Percentiles rank a stretch among this genome's conserved stretches.
phyloP scores from a whole-genome alignment of 73 alveolate species.

The Tetrahymena malaccensis region DNA sequence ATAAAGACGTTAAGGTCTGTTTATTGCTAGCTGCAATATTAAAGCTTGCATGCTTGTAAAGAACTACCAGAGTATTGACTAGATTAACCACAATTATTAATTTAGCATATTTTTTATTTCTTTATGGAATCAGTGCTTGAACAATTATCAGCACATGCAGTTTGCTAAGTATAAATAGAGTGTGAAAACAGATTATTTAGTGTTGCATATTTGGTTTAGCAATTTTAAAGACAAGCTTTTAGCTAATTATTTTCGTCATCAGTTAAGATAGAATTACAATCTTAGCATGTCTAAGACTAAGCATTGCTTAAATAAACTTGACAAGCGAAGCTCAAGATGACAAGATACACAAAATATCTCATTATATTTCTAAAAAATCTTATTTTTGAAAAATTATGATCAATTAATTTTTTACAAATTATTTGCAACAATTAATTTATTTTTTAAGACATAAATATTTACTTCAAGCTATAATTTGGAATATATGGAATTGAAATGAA shows the following conservation, averaged over 20 bases:
- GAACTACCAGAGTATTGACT: neutral
- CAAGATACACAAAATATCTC: neutral
- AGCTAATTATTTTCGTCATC: neutral
- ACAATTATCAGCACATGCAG: neutral
- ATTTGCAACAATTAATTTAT: no score
- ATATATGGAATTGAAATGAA: no score
- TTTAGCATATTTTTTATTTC: neutral
- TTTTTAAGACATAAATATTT: no score
- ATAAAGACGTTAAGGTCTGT: neutral
- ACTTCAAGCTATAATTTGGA: no score
- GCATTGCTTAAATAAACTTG: neutral
- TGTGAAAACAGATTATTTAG: neutral
- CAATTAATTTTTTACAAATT: no score
- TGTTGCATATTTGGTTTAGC: neutral
- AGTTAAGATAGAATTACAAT: neutral
- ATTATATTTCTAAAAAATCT: no score
- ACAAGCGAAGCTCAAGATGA: neutral
- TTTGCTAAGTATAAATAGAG: neutral
- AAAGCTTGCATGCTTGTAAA: neutral
- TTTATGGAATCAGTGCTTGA: neutral
- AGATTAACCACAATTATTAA: neutral
- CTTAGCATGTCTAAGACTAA: neutral
- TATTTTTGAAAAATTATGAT: no score
- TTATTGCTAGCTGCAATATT: neutral
- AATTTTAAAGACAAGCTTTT: neutral